Evolutionary conservation across 495 filamentous ascomycete genomes (phyloP), one percentile per base, ranked within the genome.

Genomic region (Penicillium ucsense): DNA sequence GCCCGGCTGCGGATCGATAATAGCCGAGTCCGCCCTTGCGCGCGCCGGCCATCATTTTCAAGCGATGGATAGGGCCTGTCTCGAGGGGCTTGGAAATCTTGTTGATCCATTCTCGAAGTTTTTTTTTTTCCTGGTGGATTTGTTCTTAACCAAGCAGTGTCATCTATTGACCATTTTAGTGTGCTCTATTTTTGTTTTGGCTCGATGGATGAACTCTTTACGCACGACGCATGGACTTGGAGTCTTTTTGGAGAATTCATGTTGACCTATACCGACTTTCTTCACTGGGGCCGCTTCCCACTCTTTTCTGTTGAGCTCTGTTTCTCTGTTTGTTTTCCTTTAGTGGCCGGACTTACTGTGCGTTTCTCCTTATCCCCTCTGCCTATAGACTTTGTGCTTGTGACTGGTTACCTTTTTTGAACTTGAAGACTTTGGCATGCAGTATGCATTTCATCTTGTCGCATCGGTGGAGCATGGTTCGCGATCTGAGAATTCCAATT

Each of bases 1-100:
- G 8, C 43, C 43, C 49, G 35, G n/a, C 45, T 9, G 41, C 41
- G 35, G 38, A 29, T 29, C 51, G 38, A 47, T 49, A 35, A 54
- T 33, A 30, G 6, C 27, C 33, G 4, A n/a, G 30, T 42, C 10
- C 28, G 31, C 33, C 46, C 28, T 35, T 48, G 38, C 43, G 43
- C 42, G 7, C 20, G 31, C 11, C 27, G 43, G 43, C n/a, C 12
- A 29, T 2, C 20, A 20, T 20, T 20, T 20, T 20, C 20, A 20
- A 20, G 20, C 20, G 20, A 20, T 20, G 20, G 20, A 20, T 20
- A 20, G 20, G 20, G 20, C 20, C 20, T 20, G 20, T 20, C 20
- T 20, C 20, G 20, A 20, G 41, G 31, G 31, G 41, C 41, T 44
- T 20, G 7, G 20, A 33, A 6, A 8, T 7, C 31, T 35, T 10